Evolutionary conservation across 768 basidiomycete genomes (phyloP), one percentile per base, ranked within the genome.

Genomic region (Lactifluus volemus): DNA sequence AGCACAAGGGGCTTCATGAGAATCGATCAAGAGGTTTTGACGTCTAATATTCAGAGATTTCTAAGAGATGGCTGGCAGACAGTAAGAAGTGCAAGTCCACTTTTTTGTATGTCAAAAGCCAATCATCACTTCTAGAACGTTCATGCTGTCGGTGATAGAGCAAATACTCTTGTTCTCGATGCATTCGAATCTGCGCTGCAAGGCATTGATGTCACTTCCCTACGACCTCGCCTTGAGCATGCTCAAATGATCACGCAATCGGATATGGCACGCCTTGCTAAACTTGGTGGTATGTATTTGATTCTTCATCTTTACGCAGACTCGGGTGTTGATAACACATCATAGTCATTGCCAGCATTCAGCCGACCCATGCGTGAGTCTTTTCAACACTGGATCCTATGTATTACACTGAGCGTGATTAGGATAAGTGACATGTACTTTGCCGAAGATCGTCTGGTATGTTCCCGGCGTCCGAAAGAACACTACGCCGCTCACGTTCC

Each of bases 381-480:
- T 51, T 29, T 17, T 44, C 15, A 30, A 12, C 17, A 49, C 39
- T 51, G 39, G 17, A 51, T 61, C 45, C 32, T 21, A 47, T 25
- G 30, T 9, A 38, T 62, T n/a, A n/a, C 29, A 48, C 60, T 36
- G 42, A 48, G 45, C 52, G 53, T 59, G 5, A 4, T 59, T 67
- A 88, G 86, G 55, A 86, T 81, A 63, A 88, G 86, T 64, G 90
- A 92, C 68, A 95, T 96, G 92, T 86, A 85, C 80, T 96, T 88
- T 70, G 92, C 89, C 7, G 82, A 94, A 72, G 81, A 84, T 25
- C 85, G 92, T 55, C 71, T 96, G 66, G 90, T 90, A 65, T 67
- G 81, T 60, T 30, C 32, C 21, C 21, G 19, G 45, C 15, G n/a
- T 42, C 36, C 30, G 11, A 45, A 21, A n/a, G 17, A 45, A 59